Base-by-base conservation (phyloP, 371 early-diverging fungal species). In the Capniomyces stellatus region DNA sequence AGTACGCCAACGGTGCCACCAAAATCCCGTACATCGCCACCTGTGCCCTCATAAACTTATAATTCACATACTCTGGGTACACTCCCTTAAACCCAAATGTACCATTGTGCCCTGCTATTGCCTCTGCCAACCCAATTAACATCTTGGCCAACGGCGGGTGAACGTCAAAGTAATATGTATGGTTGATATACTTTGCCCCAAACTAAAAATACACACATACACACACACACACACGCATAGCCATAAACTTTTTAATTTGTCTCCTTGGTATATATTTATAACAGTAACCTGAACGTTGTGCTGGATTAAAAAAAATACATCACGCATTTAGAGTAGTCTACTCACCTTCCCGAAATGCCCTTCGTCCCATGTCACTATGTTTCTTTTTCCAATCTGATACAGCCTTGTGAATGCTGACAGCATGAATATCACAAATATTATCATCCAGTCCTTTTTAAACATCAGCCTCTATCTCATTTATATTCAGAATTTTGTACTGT, bases 81-180 rank as follows among this genome's bases (percentile, higher is more conserved):
- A 58, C 62, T 29, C 91, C 90, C 47, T 87, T 83, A 60, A 98
- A 99, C 0, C 68, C 72, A 63, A 93, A 99, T 0, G 78, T 71
- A 13, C 90, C 91, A 64, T 92, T 71, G 63, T 92, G 94, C 4
- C 90, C 87, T 23, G 83, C 88, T 22, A 99, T 42, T 41, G 78
- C 69, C 46, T 92, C 98, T 15, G 92, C 80, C 4, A 98, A 67
- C 2, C 92, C 98, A 19, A 92, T 83, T 21, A 99, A 74, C 75
- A 98, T 89, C 70, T 99, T 99, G 29, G 99, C 99, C 42, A 99
- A 78, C 1, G 99, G 99, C 43, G 99, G 99, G 74, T 99, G 99
- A 3, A 99, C 99, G 71, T 99, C 99, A 67, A 93, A 93, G 67
- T 98, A 84, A 68, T 98, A 99, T 44, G 83, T 83, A 42, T 84